Base-by-base conservation (phyloP, 228 moss, liverwort and hornwort species). In the Sphagnum fallax region DNA sequence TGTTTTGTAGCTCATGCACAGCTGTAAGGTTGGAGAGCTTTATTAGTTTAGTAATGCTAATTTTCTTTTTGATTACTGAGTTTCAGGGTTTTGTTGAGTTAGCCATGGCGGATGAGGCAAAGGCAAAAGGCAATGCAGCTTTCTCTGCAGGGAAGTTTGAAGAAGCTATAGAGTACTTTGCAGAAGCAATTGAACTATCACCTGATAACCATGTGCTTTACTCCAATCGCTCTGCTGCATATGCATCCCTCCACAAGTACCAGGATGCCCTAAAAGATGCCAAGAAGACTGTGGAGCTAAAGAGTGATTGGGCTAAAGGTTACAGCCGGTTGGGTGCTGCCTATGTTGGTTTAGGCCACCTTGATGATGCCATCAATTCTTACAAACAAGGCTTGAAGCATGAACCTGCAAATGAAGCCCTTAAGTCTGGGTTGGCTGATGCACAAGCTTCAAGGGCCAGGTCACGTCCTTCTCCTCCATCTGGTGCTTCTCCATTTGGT, bases 251-350 rank as follows among this genome's bases (percentile, higher is more conserved):
- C 5, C 87, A 90, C 48, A 89, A 83, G 71, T 98, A 94, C 48
- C 73, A 89, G 64, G 89, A 92, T 12, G 94, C 98, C 65, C 84
- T 98, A 4, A 70, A 55, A 57, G 98, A 98, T 75, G 98, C 94
- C 4, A 74, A 86, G 80, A 94, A 90, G 80, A 98, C 98, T 5
- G 94, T 98, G 48, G 94, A 92, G 79, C 72, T 94, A 70, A 98
- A 94, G 78, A 60, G 89, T 1, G 98, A 94, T 52, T 98, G 98
- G 98, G 76, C 85, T 1, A 98, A 93, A 75, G 94, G 98, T 2
- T 90, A 85, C 80, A 94, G 94, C 68, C 84, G 98, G 66, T 76
- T 98, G 64, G 98, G 98, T 52, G 98, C 94, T 52, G 98, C 94
- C 4, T 72, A 77, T 71, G 60, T 78, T 5, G 98, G 98, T 58